Evolutionary conservation across 164 flowering plant species (phyloP).

Genomic region (Vitis riparia): DNA sequence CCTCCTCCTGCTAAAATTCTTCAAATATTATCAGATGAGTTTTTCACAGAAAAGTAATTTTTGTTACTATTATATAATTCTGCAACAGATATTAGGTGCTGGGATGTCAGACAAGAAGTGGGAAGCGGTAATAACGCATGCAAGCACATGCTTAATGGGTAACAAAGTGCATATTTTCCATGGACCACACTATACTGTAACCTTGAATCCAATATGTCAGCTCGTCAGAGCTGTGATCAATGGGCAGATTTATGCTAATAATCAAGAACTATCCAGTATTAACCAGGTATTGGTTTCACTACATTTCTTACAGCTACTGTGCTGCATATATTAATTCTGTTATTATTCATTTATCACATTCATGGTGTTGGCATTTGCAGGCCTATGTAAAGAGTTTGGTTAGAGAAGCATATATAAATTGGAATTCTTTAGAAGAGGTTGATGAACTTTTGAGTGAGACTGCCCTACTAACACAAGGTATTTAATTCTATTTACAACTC

Average conservation of each 20-base stretch:
- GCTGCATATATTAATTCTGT: neutral
- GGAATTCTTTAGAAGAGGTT: slow-evolving; percentile 36
- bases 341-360: neutral
- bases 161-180: slow-evolving; percentile 35
- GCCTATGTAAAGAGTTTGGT: slow-evolving; percentile 29
- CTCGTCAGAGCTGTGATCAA: slow-evolving; percentile 32
- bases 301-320: neutral
- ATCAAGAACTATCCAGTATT: slow-evolving; percentile 10
- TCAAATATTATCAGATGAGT: too few relatives aligned
- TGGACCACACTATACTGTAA: slow-evolving; percentile 18
- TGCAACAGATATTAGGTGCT: neutral
- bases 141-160: slow-evolving; percentile 24
- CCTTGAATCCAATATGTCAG: slow-evolving; percentile 62
- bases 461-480: slow-evolving; percentile 47
- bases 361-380: slow-evolving; percentile 16
- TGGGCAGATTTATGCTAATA: slow-evolving; percentile 29
- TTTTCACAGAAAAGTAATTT: too few relatives aligned
- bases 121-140: neutral
- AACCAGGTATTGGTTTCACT: slow-evolving; percentile 6
- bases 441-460: slow-evolving; percentile 31
- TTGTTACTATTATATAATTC: too few relatives aligned
- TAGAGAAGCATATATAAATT: slow-evolving; percentile 34
- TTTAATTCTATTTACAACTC: neutral
- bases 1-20: too few relatives aligned
- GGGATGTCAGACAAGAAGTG: neutral